These are phyloP conservation scores for Cafeteria roenbergensis DNA, from an alignment of 108 stramenopile species.

Conservation along the genomic window DNA sequence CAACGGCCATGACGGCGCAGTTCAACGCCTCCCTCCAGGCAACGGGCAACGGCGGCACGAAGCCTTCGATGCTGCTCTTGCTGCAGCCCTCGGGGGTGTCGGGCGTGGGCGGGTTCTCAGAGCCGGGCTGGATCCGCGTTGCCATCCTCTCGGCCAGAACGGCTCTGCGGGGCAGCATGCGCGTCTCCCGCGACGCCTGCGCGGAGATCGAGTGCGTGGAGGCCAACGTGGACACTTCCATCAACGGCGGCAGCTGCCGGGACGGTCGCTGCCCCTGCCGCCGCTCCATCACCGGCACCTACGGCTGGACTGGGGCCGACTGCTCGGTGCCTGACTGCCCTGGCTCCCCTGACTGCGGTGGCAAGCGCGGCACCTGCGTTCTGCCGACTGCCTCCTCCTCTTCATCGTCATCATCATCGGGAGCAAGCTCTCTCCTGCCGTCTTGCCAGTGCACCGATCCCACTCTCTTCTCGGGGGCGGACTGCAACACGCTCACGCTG, in stretches of 20 bases:
- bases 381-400: too few relatives aligned
- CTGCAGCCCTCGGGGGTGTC: too few relatives aligned
- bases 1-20: too few relatives aligned
- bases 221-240: too few relatives aligned
- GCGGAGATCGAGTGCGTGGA: background rate
- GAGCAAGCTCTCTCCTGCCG: too few relatives aligned
- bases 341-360: slow-evolving; percentile 9
- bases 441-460: slow-evolving; percentile 3
- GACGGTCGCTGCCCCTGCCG: background rate
- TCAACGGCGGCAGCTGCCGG: background rate
- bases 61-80: too few relatives aligned
- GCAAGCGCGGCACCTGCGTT: background rate
- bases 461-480: background rate
- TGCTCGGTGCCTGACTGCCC: slow-evolving; percentile 1
- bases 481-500: background rate
- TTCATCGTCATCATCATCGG: too few relatives aligned
- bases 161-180: background rate
- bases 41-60: too few relatives aligned
- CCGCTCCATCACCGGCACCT: background rate
- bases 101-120: background rate
- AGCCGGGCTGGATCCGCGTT: background rate
- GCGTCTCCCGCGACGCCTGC: background rate
- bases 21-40: too few relatives aligned
- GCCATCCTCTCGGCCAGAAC: background rate
- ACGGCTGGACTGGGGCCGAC: background rate